phyloP scores from a whole-genome alignment of 352 stramenopile species.

The Phytophthora sansomeana region DNA sequence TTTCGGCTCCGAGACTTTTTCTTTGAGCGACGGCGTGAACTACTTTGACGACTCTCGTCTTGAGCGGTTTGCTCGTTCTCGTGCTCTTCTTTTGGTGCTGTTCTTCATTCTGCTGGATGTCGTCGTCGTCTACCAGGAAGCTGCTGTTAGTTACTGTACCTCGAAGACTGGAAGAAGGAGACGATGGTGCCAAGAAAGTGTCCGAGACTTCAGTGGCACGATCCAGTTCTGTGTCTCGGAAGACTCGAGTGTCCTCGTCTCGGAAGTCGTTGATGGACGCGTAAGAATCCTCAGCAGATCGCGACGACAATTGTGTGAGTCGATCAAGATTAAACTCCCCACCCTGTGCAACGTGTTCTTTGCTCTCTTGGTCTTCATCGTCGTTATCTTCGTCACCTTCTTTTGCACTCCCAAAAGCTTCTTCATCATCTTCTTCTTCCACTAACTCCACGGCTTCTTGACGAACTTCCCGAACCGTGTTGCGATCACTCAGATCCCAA shows the following conservation, averaged over 20 bases:
- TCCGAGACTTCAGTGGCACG: constrained; percentile 18
- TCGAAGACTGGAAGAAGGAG: constrained; percentile 19
- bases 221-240: constrained; percentile 44
- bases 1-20: constrained; percentile 36
- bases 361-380: constrained; percentile 31
- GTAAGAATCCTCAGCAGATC: constrained; percentile 43
- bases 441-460: constrained; percentile 30
- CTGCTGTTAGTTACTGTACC: constrained; percentile 14
- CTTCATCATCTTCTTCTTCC: constrained; percentile 45
- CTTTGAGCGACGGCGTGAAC: constrained; percentile 25
- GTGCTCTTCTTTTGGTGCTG: constrained; percentile 25
- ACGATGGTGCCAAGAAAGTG: constrained; percentile 22
- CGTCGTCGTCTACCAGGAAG: constrained; percentile 31
- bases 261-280: constrained; percentile 27
- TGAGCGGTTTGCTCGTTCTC: constrained; percentile 17
- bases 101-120: constrained; percentile 22
- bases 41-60: constrained; percentile 16
- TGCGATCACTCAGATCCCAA: constrained; percentile 38
- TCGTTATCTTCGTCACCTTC: constrained; percentile 39
- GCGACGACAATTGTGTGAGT: constrained; percentile 26
- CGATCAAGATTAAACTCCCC: constrained; percentile 16
- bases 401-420: constrained; percentile 34
- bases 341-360: background rate
- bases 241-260: constrained; percentile 27
- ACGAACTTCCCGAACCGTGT: constrained; percentile 19